Evolutionary conservation across 257 asterid species (phyloP).

Genomic region (Solanum habrochaites): DNA sequence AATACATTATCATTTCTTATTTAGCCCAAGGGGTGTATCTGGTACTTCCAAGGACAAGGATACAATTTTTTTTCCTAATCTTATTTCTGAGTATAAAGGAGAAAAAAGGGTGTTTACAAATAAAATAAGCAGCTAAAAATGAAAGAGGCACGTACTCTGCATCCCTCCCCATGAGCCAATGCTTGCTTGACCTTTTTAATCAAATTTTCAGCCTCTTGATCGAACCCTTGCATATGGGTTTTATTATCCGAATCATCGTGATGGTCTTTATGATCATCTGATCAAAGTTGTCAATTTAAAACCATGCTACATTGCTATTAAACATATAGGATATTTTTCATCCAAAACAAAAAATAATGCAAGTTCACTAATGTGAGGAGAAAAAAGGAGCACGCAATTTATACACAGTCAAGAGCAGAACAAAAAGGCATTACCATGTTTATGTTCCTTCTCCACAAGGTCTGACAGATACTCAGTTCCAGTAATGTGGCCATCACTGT

Average conservation of each 20-base stretch:
- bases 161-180: slow-evolving; percentile 78
- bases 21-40: not conserved
- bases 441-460: slow-evolving; percentile 92
- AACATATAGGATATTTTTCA: not conserved
- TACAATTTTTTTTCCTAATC: not conserved
- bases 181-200: slow-evolving; percentile 87
- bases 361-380: not conserved
- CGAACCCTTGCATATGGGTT: slow-evolving; percentile 56
- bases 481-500: slow-evolving; percentile 53
- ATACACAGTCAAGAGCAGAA: not conserved
- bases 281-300: slow-evolving; percentile 2
- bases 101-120: not conserved
- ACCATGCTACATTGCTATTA: not conserved
- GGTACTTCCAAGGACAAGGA: not conserved
- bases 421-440: slow-evolving; percentile 55
- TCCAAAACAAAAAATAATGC: not conserved
- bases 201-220: slow-evolving; percentile 71
- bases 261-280: slow-evolving; percentile 70
- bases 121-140: not conserved
- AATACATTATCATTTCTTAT: not conserved
- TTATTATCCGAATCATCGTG: slow-evolving; percentile 53
- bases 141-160: slow-evolving; percentile 49
- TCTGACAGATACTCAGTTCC: slow-evolving; percentile 92
- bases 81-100: slow-evolving; percentile 3
- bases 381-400: not conserved